Evolutionary conservation across 1,284 basidiomycete species (phyloP), one percentile per base, ranked within the genome.

Genomic region (Cystobasidium pallidum): DNA sequence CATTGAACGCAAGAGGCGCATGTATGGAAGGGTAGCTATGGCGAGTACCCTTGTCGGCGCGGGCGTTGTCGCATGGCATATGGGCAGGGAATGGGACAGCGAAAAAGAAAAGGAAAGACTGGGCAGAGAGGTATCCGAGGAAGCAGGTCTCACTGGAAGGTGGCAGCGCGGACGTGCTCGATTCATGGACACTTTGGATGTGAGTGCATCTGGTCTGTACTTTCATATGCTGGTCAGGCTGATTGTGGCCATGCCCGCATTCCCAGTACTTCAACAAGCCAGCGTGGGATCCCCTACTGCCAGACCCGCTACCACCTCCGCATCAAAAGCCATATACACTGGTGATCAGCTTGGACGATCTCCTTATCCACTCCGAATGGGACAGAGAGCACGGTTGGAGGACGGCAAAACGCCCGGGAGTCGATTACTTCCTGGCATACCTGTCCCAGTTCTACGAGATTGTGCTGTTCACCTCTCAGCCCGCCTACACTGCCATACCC

Each of bases 361-460:
- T 99, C 26, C 86, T 99, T 21, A 87, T 98, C 24, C 90, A 91
- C 34, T 94, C 91, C 17, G 89, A 88, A 1, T 99, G 95, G 95
- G 92, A 94, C 84, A 75, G 82, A 21, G 80, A 82, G 45, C 78
- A 82, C 58, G 83, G 82, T 8, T 83, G 82, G 82, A 77, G 82
- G 15, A 83, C 82, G 2, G 83, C 83, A 1, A 83, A 83, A 75
- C 88, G 96, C 64, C 95, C 95, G 0, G 96, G 96, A 2, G 90
- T 95, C 10, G 96, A 99, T 81, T 97, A 98, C 82, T 99, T 98
- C 86, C 84, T 99, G 62, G 94, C 88, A 39, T 98, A 99, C 81
- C 86, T 99, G 52, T 93, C 92, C 0, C 94, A 97, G 79, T 98
- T 97, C 83, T 99, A 93, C 82, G 95, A 99, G 84, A 88, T 99